Evolutionary conservation across 2,329 filamentous ascomycete genomes (phyloP).

Genomic region (Escovopsis sp.): DNA sequence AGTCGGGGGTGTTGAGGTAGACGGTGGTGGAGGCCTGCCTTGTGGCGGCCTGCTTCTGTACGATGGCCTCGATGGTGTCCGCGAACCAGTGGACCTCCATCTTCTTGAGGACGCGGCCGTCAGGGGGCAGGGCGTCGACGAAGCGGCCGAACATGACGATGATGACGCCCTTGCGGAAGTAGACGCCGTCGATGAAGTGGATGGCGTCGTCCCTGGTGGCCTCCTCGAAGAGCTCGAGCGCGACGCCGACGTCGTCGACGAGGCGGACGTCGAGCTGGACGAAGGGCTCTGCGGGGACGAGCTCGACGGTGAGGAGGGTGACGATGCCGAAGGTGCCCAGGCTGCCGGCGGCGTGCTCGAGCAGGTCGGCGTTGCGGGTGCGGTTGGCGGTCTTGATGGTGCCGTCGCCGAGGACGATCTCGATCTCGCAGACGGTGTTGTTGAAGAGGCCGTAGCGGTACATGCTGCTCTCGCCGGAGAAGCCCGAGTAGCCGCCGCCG

Average conservation of each 20-base stretch:
- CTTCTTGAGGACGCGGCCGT: conserved; percentile 24
- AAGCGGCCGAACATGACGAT: conserved; percentile 36
- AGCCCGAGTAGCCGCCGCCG: conserved; percentile 41
- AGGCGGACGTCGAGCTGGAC: conserved; percentile 35
- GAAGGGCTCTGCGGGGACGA: conserved; percentile 30
- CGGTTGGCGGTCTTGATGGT: conserved; percentile 31
- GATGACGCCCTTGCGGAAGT: conserved; percentile 30
- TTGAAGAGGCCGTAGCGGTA: conserved; percentile 44
- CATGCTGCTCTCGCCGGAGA: conserved; percentile 39
- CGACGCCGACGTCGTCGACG: conserved; percentile 14
- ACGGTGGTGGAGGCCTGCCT: conserved; percentile 8
- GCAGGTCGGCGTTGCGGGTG: conserved; percentile 31
- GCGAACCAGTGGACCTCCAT: conserved; percentile 18
- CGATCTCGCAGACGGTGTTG: conserved; percentile 32
- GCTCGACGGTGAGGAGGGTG: conserved; percentile 36
- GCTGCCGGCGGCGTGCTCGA: conserved; percentile 35
- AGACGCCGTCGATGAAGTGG: conserved; percentile 43
- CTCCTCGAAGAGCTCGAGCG: conserved; percentile 22
- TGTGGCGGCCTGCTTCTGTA: conserved; percentile 11
- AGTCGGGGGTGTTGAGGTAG: conserved; percentile 31
- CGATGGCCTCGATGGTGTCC: conserved; percentile 13
- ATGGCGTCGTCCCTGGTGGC: conserved; percentile 12
- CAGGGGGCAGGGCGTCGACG: conserved; percentile 25
- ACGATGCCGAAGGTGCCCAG: conserved; percentile 41
- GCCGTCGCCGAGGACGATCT: conserved; percentile 39